These are phyloP conservation scores for Cadophora gregata DNA, from an alignment of 2,329 filamentous ascomycete species.

Conservation along the genomic window DNA sequence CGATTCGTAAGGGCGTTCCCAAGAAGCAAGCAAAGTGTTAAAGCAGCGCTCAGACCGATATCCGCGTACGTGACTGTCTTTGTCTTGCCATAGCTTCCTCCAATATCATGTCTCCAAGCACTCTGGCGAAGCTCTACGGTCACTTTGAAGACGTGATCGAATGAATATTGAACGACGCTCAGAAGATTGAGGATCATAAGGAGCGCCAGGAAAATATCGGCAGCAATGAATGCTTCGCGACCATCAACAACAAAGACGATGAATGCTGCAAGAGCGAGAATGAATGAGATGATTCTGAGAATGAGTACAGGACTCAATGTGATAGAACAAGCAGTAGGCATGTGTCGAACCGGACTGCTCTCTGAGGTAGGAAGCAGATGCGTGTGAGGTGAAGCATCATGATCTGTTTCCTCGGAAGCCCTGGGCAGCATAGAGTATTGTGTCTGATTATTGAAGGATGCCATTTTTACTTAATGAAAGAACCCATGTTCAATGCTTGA, in stretches of 20 bases:
- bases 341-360: not conserved
- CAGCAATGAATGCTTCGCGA: conserved; percentile 23
- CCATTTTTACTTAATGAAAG: not conserved
- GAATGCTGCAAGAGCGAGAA: conserved; percentile 22
- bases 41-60: conserved; percentile 17
- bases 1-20: conserved; percentile 8
- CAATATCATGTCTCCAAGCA: conserved; percentile 16
- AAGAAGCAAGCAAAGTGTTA: conserved; percentile 25
- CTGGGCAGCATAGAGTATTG: conserved; percentile 2
- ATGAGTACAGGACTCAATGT: conserved; percentile 20
- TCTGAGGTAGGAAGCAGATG: conserved; percentile 14
- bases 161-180: conserved; percentile 22
- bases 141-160: conserved; percentile 28
- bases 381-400: conserved; percentile 13
- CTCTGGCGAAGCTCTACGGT: conserved; percentile 28
- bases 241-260: conserved; percentile 26
- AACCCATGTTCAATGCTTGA: not conserved
- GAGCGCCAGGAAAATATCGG: conserved; percentile 23
- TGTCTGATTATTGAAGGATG: not conserved
- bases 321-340: conserved; percentile 16
- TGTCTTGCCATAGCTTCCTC: conserved; percentile 9
- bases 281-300: conserved; percentile 18
- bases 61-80: conserved; percentile 26
- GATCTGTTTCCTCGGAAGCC: conserved; percentile 18
- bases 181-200: conserved; percentile 28